phyloP scores from a whole-genome alignment of 768 basidiomycete species.

The Sutorius australiensis region DNA sequence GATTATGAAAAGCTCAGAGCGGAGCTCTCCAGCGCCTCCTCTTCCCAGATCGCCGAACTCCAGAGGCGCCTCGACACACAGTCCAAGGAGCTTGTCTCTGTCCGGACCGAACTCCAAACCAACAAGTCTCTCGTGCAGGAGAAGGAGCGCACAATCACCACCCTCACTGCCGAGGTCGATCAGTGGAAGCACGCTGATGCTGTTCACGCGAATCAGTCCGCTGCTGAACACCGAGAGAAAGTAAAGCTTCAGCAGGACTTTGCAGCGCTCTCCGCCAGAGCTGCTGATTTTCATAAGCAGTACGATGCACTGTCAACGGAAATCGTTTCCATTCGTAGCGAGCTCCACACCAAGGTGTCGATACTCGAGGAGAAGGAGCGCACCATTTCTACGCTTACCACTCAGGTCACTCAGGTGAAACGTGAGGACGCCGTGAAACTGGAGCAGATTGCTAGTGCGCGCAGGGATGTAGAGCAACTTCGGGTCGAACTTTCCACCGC shows the following conservation, averaged over 20 bases:
- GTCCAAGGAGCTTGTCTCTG: background rate
- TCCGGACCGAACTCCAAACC: background rate
- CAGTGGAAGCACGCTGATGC: background rate
- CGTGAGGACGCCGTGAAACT: background rate
- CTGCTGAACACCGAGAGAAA: background rate
- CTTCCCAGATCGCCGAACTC: background rate
- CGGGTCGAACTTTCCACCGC: background rate
- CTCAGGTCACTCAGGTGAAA: background rate
- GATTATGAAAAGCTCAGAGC: conserved; percentile 1
- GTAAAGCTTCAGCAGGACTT: background rate
- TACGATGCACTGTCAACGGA: background rate
- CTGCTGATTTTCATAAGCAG: background rate
- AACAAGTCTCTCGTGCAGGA: background rate
- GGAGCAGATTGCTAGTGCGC: background rate
- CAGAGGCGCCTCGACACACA: background rate
- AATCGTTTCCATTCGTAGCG: background rate
- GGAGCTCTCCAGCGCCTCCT: background rate
- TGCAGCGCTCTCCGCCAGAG: background rate
- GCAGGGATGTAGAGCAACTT: conserved; percentile 1
- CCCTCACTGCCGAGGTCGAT: background rate
- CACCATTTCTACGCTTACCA: background rate
- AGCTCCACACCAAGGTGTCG: background rate
- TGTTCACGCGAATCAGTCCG: background rate
- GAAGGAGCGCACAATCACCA: background rate
- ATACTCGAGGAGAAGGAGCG: conserved; percentile 3